These are phyloP conservation scores for Neurospora sp. DNA, from an alignment of 495 filamentous ascomycete species.

Conservation along the genomic window DNA sequence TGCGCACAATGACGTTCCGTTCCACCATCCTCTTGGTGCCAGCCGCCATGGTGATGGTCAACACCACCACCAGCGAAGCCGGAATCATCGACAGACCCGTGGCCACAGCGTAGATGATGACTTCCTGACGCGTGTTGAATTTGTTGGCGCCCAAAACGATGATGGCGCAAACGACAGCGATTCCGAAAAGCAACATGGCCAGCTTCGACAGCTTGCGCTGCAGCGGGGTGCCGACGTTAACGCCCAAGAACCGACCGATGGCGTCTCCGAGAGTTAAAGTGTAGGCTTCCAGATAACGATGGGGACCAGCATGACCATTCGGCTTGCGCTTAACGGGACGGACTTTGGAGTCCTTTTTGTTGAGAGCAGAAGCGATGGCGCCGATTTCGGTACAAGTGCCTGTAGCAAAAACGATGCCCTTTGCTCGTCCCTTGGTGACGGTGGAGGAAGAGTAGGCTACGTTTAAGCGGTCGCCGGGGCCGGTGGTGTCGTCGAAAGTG, in stretches of 20 bases:
- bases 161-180: conserved; percentile 64
- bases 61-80: conserved; percentile 50
- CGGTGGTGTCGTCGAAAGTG: conserved; percentile 30
- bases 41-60: conserved; percentile 69
- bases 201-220: conserved; percentile 70
- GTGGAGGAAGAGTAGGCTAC: conserved; percentile 59
- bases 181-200: conserved; percentile 63
- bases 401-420: conserved; percentile 56
- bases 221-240: conserved; percentile 66
- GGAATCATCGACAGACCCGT: conserved; percentile 61
- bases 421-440: conserved; percentile 56
- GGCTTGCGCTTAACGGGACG: conserved; percentile 48
- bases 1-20: conserved; percentile 64
- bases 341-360: conserved; percentile 49
- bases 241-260: conserved; percentile 59
- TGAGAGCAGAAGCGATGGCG: conserved; percentile 58
- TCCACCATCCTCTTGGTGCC: conserved; percentile 69
- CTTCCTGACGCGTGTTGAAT: conserved; percentile 61
- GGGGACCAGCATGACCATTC: conserved; percentile 46
- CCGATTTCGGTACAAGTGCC: conserved; percentile 75
- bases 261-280: conserved; percentile 54
- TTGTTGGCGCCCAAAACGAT: conserved; percentile 71
- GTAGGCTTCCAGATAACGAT: conserved; percentile 61
- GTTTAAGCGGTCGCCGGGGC: conserved; percentile 56
- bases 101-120: conserved; percentile 75